phyloP scores from a whole-genome alignment of 2,329 filamentous ascomycete species.

The Exophiala viscosa region DNA sequence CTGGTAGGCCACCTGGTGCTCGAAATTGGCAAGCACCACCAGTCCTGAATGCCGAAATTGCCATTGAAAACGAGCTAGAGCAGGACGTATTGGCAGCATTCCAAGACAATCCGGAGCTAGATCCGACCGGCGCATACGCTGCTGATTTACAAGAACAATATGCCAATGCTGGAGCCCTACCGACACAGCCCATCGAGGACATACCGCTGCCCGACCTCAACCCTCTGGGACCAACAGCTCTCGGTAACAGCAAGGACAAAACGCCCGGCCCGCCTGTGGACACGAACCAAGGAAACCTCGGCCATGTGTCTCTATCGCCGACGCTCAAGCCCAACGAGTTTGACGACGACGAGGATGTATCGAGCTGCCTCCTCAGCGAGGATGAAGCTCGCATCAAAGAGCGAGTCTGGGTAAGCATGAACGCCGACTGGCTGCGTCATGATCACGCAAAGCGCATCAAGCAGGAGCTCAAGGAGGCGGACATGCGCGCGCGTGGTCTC shows the following conservation, averaged over 20 bases:
- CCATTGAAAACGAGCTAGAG: constrained; percentile 59
- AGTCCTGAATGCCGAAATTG: constrained; percentile 58
- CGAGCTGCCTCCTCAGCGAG: constrained; percentile 69
- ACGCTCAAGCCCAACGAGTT: constrained; percentile 70
- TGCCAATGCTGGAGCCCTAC: neutral
- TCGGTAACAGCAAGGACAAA: constrained; percentile 8
- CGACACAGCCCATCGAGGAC: neutral
- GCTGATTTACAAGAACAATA: neutral
- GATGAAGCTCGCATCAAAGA: constrained; percentile 80
- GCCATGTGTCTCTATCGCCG: constrained; percentile 38
- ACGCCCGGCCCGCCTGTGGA: constrained; percentile 21
- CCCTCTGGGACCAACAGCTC: neutral
- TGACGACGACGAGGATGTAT: constrained; percentile 81
- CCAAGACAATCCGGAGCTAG: constrained; percentile 20
- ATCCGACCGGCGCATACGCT: constrained; percentile 4
- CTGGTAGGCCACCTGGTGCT: constrained; percentile 33
- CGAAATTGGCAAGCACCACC: constrained; percentile 42
- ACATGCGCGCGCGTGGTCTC: constrained; percentile 39
- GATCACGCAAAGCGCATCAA: constrained; percentile 81
- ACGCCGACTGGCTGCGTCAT: constrained; percentile 85
- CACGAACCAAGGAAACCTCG: constrained; percentile 23
- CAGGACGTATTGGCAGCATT: constrained; percentile 68
- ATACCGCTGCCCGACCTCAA: neutral
- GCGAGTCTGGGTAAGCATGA: constrained; percentile 88
- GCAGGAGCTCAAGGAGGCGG: constrained; percentile 59